Evolutionary conservation across 2,329 filamentous ascomycete species (phyloP), one percentile per base, ranked within the genome.

Genomic region (Esteya vermicola): DNA sequence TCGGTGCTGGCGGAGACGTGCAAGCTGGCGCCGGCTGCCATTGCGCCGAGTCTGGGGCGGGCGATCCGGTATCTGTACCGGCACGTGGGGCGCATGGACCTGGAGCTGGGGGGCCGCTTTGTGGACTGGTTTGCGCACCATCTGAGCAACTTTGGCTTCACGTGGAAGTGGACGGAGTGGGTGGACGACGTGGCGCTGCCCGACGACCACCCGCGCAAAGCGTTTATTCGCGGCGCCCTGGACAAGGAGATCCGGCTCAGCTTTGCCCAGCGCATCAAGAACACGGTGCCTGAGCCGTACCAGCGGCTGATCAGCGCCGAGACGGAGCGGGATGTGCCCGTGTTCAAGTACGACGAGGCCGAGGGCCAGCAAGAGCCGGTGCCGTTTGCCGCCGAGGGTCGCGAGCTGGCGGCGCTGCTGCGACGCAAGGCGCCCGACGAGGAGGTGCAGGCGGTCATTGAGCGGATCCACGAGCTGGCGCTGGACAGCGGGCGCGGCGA

Each of bases 161-260:
- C 91, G 9, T 98, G 91, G 91, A 96, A 96, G 61, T 98, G 91
- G 91, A 80, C 82, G 14, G 91, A 98, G 62, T 98, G 91, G 91
- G 72, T 83, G 36, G 85, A 88, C 14, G 86, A 96, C 55, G 77
- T 94, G 14, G 70, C 76, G 33, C 70, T 93, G 21, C 73, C 84
- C 0, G 67, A 80, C 44, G 63, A 91, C 26, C 77, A 94, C 55
- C 88, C 91, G 1, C 82, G 80, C 62, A 95, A 95, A 62, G 85
- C 89, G 25, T 95, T 98, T 60, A 91, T 98, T 48, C 68, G 79
- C 39, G 89, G 86, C 18, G 81, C 85, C 4, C 63, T 98, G 43
- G 91, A 98, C 55, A 96, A 96, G 64, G 91, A 98, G 62, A 93
- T 98, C 48, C 81, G 91, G 6, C 68, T 98, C 37, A 95, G 86